Percentiles rank a stretch among this genome's conserved stretches.
phyloP scores from a whole-genome alignment of 768 basidiomycete species.

The Fistulinella prunicolor region DNA sequence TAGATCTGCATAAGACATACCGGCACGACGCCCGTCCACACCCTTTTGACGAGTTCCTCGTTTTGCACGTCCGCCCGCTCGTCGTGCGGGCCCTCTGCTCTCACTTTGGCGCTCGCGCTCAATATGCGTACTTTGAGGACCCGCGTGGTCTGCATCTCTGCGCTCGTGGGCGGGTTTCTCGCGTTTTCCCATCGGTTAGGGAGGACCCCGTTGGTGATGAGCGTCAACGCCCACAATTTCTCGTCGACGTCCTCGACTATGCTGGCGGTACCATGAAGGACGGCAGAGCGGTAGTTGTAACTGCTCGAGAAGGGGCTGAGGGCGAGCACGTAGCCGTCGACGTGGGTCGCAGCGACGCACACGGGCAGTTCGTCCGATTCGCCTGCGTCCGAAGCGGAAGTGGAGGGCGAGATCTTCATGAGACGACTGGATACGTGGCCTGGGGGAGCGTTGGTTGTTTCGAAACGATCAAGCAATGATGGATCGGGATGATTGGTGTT shows the following conservation, averaged over 20 bases:
- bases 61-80: slow-evolving; percentile 16
- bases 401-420: slow-evolving; percentile 20
- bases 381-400: neutral
- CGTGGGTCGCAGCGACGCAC: slow-evolving; percentile 24
- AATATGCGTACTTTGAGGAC: slow-evolving; percentile 22
- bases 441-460: neutral
- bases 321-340: slow-evolving; percentile 24
- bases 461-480: neutral
- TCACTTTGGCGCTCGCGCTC: slow-evolving; percentile 24
- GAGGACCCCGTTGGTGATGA: slow-evolving; percentile 22
- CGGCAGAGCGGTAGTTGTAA: slow-evolving; percentile 26
- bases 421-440: slow-evolving; percentile 25
- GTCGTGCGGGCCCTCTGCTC: slow-evolving; percentile 24
- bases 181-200: slow-evolving; percentile 22
- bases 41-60: slow-evolving; percentile 10
- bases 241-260: slow-evolving; percentile 17
- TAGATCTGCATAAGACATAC: slow-evolving; percentile 4
- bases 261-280: slow-evolving; percentile 19
- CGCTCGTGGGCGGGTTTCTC: slow-evolving; percentile 18
- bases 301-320: slow-evolving; percentile 25
- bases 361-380: slow-evolving; percentile 13
- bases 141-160: slow-evolving; percentile 23
- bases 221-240: slow-evolving; percentile 24
- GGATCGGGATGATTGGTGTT: no score
- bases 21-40: slow-evolving; percentile 27